Conservation (phyloP, 495 filamentous ascomycete genomes). For the Trichoderma erinaceum region DNA sequence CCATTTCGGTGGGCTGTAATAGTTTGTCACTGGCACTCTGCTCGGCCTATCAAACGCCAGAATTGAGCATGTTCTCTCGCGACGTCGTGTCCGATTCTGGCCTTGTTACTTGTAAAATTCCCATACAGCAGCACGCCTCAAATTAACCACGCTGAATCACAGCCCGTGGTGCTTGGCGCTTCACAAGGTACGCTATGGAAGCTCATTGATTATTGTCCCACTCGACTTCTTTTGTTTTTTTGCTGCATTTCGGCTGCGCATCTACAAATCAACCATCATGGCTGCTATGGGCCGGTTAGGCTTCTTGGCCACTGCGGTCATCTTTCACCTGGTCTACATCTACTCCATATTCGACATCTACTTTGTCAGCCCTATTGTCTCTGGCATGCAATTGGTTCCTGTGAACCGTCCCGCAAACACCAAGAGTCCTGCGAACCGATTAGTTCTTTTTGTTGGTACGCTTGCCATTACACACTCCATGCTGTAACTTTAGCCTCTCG, state of each 20-base stretch:
- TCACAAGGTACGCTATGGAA: conserved; percentile 10
- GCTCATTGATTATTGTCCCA: neutral
- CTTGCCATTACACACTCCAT: conserved; percentile 23
- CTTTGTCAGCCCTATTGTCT: conserved; percentile 96
- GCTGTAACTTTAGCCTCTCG: neutral
- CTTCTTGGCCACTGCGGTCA: conserved; percentile 84
- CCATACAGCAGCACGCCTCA: neutral
- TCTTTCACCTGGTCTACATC: conserved; percentile 93
- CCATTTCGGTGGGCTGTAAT: neutral
- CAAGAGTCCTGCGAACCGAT: conserved; percentile 78
- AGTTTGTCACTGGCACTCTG: neutral
- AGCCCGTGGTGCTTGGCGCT: neutral
- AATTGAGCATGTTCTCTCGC: neutral
- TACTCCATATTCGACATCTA: conserved; percentile 99
- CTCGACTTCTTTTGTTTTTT: neutral
- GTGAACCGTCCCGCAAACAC: conserved; percentile 54
- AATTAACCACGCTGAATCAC: neutral
- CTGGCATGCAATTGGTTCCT: conserved; percentile 79
- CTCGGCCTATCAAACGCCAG: conserved; percentile 1
- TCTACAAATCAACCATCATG: conserved; percentile 42
- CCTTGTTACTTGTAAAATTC: neutral
- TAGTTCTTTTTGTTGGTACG: conserved; percentile 90
- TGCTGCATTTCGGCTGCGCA: neutral
- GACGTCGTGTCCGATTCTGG: neutral
- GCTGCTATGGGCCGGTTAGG: conserved; percentile 74